phyloP scores from a whole-genome alignment of 768 basidiomycete genomes.

The Psilocybe cyanescens region DNA sequence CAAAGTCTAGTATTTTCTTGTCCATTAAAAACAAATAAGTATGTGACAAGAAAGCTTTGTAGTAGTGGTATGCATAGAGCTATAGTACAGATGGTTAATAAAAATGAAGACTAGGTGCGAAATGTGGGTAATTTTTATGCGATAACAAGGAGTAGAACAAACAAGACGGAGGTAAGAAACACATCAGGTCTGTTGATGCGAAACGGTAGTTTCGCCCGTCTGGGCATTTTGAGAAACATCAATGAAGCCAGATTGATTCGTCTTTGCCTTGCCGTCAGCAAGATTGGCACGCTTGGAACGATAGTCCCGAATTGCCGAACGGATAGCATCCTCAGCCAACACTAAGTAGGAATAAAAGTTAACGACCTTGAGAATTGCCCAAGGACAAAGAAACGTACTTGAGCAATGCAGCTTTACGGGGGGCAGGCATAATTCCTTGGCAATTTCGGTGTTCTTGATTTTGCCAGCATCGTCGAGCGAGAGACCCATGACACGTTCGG shows the following conservation, averaged over 20 bases:
- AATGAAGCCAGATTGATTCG: slow-evolving; percentile 66
- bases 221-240: slow-evolving; percentile 65
- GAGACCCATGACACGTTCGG: slow-evolving; percentile 95
- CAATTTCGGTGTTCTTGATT: slow-evolving; percentile 99
- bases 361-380: neutral
- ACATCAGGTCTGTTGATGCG: slow-evolving; percentile 42
- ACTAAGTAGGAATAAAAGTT: slow-evolving; percentile 45
- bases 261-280: slow-evolving; percentile 45
- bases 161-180: slow-evolving; percentile 3
- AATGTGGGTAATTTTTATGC: slow-evolving; percentile 20
- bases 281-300: slow-evolving; percentile 73
- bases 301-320: slow-evolving; percentile 97
- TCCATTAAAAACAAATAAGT: slow-evolving; percentile 4
- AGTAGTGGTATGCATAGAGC: slow-evolving; percentile 29
- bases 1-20: slow-evolving; percentile 15
- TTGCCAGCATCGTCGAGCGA: slow-evolving; percentile 92
- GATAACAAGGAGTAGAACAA: slow-evolving; percentile 13
- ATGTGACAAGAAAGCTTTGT: slow-evolving; percentile 3
- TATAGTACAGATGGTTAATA: slow-evolving; percentile 34
- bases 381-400: slow-evolving; percentile 54
- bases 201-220: slow-evolving; percentile 56
- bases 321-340: slow-evolving; percentile 98
- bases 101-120: slow-evolving; percentile 19
- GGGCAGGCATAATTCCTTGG: slow-evolving; percentile 93
- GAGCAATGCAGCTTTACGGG: slow-evolving; percentile 97